These are phyloP conservation scores for Sonneratia alba DNA, from an alignment of 345 rosid genomes.

Conservation along the genomic window DNA sequence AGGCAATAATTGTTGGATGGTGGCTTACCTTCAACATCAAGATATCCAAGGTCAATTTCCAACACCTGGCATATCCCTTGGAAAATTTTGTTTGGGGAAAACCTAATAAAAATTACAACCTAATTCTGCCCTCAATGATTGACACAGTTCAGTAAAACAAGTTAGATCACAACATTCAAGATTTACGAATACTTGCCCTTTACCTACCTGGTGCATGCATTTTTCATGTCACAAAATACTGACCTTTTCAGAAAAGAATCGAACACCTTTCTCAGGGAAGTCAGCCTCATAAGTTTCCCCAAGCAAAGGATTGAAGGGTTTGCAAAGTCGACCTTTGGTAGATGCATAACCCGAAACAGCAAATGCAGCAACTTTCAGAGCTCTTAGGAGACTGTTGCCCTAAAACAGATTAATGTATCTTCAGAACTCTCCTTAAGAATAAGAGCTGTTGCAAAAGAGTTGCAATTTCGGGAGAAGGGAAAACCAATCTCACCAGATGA, in stretches of 20 bases:
- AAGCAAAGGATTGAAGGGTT: conserved; percentile 90
- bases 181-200: neutral
- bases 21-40: conserved; percentile 73
- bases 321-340: conserved; percentile 86
- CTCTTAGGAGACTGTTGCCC: conserved; percentile 81
- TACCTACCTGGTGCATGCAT: neutral
- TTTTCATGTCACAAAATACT: conserved; percentile 11
- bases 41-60: neutral
- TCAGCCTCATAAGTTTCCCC: conserved; percentile 99
- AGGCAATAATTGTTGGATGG: conserved; percentile 92
- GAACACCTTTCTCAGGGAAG: conserved; percentile 80
- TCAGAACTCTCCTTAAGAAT: neutral
- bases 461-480: neutral
- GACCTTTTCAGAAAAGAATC: conserved; percentile 97
- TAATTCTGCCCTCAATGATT: neutral
- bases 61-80: neutral
- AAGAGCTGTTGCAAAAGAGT: neutral
- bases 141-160: neutral
- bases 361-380: conserved; percentile 85
- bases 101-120: neutral
- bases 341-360: conserved; percentile 97
- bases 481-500: neutral
- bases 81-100: neutral
- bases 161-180: neutral
- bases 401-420: conserved; percentile 8